Percentiles rank a stretch among this genome's conserved stretches.
phyloP scores from a whole-genome alignment of 208 protist species.

The Trypanosoma rangeli region DNA sequence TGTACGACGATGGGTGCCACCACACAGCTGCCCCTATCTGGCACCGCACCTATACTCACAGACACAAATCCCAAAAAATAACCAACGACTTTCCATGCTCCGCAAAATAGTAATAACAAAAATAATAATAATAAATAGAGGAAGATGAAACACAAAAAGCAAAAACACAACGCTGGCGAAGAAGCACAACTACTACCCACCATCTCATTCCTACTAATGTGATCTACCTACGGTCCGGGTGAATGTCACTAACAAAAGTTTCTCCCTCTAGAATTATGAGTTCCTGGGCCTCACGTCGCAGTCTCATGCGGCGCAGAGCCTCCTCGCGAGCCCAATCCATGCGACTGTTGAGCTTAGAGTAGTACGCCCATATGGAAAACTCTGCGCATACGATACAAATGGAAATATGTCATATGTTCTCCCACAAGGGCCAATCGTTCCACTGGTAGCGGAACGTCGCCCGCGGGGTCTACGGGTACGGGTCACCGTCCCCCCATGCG shows the following conservation, averaged over 20 bases:
- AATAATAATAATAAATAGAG: too few species aligned
- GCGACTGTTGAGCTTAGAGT: constrained; percentile 79
- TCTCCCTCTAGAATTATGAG: constrained; percentile 88
- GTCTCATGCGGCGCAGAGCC: constrained; percentile 87
- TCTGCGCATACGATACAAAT: constrained; percentile 62
- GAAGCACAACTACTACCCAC: background rate
- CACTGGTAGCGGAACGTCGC: constrained; percentile 91
- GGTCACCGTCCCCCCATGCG: constrained; percentile 88
- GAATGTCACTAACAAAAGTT: constrained; percentile 82
- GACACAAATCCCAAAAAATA: background rate
- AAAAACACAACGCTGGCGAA: too few species aligned
- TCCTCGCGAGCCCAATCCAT: constrained; percentile 91
- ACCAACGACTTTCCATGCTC: too few species aligned
- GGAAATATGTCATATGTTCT: constrained; percentile 84
- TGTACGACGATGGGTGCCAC: background rate
- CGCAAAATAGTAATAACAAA: background rate
- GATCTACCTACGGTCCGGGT: constrained; percentile 56
- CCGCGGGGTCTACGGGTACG: constrained; percentile 88
- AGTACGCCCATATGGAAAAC: constrained; percentile 82
- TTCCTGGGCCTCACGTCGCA: constrained; percentile 86
- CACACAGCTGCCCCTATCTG: background rate
- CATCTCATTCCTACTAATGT: background rate
- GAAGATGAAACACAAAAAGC: too few species aligned
- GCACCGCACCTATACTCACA: background rate
- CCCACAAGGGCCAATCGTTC: constrained; percentile 90